Evolutionary conservation across 768 basidiomycete genomes (phyloP), one percentile per base, ranked within the genome.

Genomic region (Floccularia luteovirens): DNA sequence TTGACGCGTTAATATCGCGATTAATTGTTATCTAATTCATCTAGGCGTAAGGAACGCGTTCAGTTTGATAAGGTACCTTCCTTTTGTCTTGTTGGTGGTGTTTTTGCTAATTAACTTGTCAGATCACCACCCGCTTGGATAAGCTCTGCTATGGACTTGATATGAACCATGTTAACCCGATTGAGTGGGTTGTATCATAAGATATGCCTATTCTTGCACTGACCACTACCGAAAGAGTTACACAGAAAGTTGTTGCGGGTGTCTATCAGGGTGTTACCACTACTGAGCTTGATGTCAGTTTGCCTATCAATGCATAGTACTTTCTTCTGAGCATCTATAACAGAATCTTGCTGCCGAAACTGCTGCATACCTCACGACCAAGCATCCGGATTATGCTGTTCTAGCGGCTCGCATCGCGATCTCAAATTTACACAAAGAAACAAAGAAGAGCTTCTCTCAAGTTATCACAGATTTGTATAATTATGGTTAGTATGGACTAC

Each of bases 321-420:
- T 10, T 23, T 40, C n/a, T 41, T 20, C 22, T 38, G 31, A 42
- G 43, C n/a, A 20, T 20, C 5, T 17, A 20, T 7, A 20, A n/a
- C 41, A 94, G 91, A 97, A 96, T 60, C 82, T 97, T 28, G 93
- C 93, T 0, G 84, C 93, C 5, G 93, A 97, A 66, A 99, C 96
- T 3, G 92, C 96, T 6, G 96, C 96, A 0, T 97, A 84, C 59
- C 79, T 98, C 45, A 98, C 96, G 3, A 98, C 94, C 20, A 91
- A 90, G 49, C 91, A 93, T 55, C 92, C 94, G 5, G 96, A 99
- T 58, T 99, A 99, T 52, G 96, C 96, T 19, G 82, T 98, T 44
- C 89, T 99, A 47, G 96, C 96, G 4, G 96, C 96, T 16, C 90
- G 96, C 43, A 98, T 99, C 39, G 96, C 96, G 41, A 91, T 99